These are phyloP conservation scores for Osmanthus fragrans DNA, from an alignment of 257 asterid genomes.

Conservation along the genomic window DNA sequence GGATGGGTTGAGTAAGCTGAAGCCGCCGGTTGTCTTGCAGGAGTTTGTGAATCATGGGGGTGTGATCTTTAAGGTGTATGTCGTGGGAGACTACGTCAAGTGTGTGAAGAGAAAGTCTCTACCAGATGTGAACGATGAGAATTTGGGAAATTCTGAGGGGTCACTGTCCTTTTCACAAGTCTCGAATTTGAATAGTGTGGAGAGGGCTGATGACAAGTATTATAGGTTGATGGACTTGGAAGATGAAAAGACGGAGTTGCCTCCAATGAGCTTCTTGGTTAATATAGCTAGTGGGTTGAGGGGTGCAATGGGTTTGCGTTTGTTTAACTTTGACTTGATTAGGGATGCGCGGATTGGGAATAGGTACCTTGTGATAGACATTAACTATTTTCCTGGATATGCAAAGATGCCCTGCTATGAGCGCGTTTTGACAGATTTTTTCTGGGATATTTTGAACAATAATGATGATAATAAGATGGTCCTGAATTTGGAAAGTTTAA, in stretches of 20 bases:
- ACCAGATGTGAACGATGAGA: slow-evolving; percentile 64
- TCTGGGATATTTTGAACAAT: slow-evolving; percentile 49
- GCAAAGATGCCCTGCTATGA: slow-evolving; percentile 81
- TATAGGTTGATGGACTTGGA: slow-evolving; percentile 59
- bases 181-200: slow-evolving; percentile 46
- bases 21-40: slow-evolving; percentile 73
- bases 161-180: slow-evolving; percentile 59
- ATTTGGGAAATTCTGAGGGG: slow-evolving; percentile 43
- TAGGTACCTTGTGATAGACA: slow-evolving; percentile 67
- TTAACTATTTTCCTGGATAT: slow-evolving; percentile 79
- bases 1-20: slow-evolving; percentile 64
- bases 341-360: slow-evolving; percentile 64
- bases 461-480: slow-evolving; percentile 1
- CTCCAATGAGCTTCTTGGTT: slow-evolving; percentile 58
- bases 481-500: slow-evolving; percentile 21
- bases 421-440: slow-evolving; percentile 57
- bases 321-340: slow-evolving; percentile 74
- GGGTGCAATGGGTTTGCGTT: slow-evolving; percentile 44
- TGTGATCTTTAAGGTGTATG: slow-evolving; percentile 74
- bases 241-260: slow-evolving; percentile 54
- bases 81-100: slow-evolving; percentile 70
- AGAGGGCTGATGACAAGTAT: slow-evolving; percentile 48
- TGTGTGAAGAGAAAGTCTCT: slow-evolving; percentile 76
- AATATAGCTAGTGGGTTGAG: slow-evolving; percentile 67
- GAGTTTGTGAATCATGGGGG: slow-evolving; percentile 82